A percentile compares a stretch with the other conserved stretches of the same genome.
Conservation (phyloP, 768 basidiomycete species). For the Pulveroboletus sp. region DNA sequence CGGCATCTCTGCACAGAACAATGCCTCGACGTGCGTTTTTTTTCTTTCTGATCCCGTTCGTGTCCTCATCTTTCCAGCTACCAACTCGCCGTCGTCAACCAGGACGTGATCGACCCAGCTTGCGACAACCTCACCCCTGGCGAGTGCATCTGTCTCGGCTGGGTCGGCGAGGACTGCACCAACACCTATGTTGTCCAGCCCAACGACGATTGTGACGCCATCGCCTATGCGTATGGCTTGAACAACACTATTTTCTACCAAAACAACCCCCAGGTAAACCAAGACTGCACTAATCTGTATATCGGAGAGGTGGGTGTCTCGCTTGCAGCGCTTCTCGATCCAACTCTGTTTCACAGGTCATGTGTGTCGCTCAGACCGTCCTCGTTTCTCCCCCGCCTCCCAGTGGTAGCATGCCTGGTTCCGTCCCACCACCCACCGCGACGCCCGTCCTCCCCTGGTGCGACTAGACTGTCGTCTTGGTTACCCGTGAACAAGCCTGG, state of each 20-base stretch:
- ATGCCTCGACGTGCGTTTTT: conserved; percentile 58
- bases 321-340: background rate
- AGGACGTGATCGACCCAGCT: conserved; percentile 40
- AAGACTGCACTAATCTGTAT: conserved; percentile 63
- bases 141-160: conserved; percentile 59
- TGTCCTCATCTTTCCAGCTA: conserved; percentile 52
- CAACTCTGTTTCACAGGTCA: conserved; percentile 35
- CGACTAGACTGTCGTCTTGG: conserved; percentile 33
- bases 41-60: background rate
- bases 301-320: conserved; percentile 60
- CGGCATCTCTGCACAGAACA: conserved; percentile 60
- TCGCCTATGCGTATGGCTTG: conserved; percentile 40
- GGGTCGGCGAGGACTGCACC: conserved; percentile 56
- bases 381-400: conserved; percentile 43
- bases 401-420: conserved; percentile 28
- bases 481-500: conserved; percentile 1
- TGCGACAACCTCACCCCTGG: conserved; percentile 62
- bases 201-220: conserved; percentile 58
- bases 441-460: conserved; percentile 44
- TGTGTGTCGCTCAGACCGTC: conserved; percentile 47
- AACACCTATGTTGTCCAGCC: conserved; percentile 53
- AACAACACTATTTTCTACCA: conserved; percentile 50
- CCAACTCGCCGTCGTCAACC: conserved; percentile 69
- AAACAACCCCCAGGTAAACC: conserved; percentile 76
- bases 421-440: conserved; percentile 34